phyloP scores from a whole-genome alignment of 176 grass and related monocot genomes.

The Oryza meridionalis region DNA sequence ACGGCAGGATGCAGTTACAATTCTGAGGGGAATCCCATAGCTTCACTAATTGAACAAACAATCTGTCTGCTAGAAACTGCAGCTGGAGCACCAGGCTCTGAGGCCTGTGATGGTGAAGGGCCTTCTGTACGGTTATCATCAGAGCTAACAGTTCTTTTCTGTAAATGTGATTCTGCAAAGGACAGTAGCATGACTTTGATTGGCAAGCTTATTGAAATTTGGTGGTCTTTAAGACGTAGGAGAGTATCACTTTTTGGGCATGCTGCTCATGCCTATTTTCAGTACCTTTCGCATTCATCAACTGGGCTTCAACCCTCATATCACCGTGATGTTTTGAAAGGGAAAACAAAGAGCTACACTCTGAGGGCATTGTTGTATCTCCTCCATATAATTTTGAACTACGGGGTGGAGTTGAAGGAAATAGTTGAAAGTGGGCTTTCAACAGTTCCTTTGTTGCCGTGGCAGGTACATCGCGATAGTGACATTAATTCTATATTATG shows the following conservation, averaged over 20 bases:
- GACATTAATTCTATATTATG: constrained; percentile 30
- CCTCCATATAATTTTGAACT: constrained; percentile 91
- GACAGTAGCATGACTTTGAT: constrained; percentile 49
- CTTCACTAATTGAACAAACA: constrained; percentile 62
- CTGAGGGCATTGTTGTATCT: constrained; percentile 79
- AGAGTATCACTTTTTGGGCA: constrained; percentile 82
- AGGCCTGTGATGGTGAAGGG: constrained; percentile 66
- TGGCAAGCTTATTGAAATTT: constrained; percentile 71
- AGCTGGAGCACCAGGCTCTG: constrained; percentile 72
- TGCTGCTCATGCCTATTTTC: constrained; percentile 88
- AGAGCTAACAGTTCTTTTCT: constrained; percentile 68
- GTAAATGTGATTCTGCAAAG: constrained; percentile 53
- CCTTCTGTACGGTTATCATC: constrained; percentile 64
- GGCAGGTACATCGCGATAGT: constrained; percentile 62
- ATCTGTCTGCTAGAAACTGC: constrained; percentile 66
- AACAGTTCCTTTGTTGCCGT: constrained; percentile 80
- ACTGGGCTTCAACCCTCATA: constrained; percentile 54
- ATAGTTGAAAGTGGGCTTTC: constrained; percentile 72
- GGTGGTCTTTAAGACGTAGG: constrained; percentile 81
- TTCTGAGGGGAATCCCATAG: constrained; percentile 46
- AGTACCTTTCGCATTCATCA: constrained; percentile 87
- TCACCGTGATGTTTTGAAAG: constrained; percentile 55
- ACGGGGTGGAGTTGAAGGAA: constrained; percentile 83
- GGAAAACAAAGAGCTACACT: constrained; percentile 69
- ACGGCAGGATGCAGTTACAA: constrained; percentile 33